Conservation (phyloP, 352 stramenopile species). For the Globisporangium carolinianum region DNA sequence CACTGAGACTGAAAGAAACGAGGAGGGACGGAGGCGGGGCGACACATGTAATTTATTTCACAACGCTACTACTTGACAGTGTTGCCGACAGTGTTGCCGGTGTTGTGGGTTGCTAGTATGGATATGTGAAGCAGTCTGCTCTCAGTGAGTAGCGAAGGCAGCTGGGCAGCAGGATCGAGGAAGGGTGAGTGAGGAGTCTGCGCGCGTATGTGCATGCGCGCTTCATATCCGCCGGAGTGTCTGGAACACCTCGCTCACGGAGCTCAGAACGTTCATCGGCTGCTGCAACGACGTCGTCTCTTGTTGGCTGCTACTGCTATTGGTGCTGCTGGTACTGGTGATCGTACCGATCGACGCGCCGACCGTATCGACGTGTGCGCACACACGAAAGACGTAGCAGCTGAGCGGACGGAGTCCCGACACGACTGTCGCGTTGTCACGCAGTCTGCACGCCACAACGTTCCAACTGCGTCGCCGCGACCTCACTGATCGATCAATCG, state of each 20-base stretch:
- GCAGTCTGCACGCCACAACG: constrained; percentile 5
- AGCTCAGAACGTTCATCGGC: constrained; percentile 13
- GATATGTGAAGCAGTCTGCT: background rate
- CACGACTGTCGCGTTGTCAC: constrained; percentile 3
- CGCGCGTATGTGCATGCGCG: no score
- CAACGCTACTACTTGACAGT: background rate
- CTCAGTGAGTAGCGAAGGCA: no score
- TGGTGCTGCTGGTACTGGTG: no score
- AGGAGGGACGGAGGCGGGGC: background rate
- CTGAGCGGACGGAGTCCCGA: constrained; percentile 14
- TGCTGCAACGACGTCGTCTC: background rate
- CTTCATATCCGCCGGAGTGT: constrained; percentile 21
- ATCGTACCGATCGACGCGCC: background rate
- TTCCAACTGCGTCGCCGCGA: constrained; percentile 6
- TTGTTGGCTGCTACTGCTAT: no score
- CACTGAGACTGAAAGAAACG: background rate
- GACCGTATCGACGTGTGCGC: background rate
- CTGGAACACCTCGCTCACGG: constrained; percentile 16
- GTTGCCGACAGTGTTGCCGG: background rate
- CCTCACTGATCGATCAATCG: background rate
- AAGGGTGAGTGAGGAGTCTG: no score
- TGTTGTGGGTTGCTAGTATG: background rate
- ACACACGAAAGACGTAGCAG: constrained; percentile 22
- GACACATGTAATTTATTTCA: constrained; percentile 7
- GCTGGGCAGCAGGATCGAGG: no score